phyloP scores from a whole-genome alignment of 371 early-diverging fungal species.

The Lichtheimia ornata region DNA sequence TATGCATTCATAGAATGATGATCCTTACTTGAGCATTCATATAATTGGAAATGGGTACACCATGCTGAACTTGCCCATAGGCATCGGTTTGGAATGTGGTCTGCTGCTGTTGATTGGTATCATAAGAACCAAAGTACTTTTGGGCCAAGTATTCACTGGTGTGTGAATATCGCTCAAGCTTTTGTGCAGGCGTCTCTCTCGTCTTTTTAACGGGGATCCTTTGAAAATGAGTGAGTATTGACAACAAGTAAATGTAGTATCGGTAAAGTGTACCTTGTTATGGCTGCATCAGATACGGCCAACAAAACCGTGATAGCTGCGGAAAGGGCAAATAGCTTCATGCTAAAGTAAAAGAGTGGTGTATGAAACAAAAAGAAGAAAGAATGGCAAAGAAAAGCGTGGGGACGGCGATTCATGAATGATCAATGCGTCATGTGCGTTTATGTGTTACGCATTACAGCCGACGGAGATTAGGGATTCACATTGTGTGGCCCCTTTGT shows the following conservation, averaged over 20 bases:
- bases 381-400: background rate
- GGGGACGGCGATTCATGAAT: too few species aligned
- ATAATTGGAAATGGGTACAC: slow-evolving; percentile 90
- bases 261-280: slow-evolving; percentile 5
- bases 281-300: slow-evolving; percentile 13
- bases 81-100: slow-evolving; percentile 13
- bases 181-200: slow-evolving; percentile 62
- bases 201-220: slow-evolving; percentile 79
- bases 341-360: slow-evolving; percentile 4
- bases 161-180: slow-evolving; percentile 63
- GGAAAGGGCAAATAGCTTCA: slow-evolving; percentile 14
- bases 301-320: slow-evolving; percentile 8
- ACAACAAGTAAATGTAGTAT: too few species aligned
- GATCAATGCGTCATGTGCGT: too few species aligned
- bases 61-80: slow-evolving; percentile 48
- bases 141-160: slow-evolving; percentile 69
- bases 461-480: too few species aligned
- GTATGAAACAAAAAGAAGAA: slow-evolving; percentile 2
- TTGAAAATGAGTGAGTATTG: background rate
- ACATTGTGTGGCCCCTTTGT: too few species aligned
- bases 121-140: slow-evolving; percentile 74
- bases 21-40: slow-evolving; percentile 87
- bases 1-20: background rate
- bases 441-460: too few species aligned
- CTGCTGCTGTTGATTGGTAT: slow-evolving; percentile 53